These are phyloP conservation scores for Aeschynomene evenia DNA, from an alignment of 306 rosid species.

Conservation along the genomic window DNA sequence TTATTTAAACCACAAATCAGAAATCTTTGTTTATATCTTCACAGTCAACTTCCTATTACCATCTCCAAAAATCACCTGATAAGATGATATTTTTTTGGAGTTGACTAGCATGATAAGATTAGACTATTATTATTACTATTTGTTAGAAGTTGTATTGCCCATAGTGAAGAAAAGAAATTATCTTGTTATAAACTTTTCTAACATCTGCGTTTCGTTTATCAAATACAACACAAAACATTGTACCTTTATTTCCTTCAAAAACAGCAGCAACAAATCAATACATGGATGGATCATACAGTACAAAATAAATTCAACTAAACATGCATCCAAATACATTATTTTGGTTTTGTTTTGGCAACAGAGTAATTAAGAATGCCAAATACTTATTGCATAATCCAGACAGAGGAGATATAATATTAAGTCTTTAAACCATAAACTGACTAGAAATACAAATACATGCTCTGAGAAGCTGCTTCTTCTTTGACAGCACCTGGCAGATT, in stretches of 20 bases:
- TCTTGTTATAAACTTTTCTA: too few species aligned
- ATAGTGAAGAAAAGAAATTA: too few species aligned
- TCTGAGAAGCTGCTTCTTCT: conserved; percentile 10
- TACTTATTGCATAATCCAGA: conserved; percentile 27
- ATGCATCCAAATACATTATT: conserved; percentile 15
- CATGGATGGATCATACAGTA: not conserved
- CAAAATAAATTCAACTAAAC: not conserved
- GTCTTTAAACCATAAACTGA: not conserved
- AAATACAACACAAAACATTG: not conserved
- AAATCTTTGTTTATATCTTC: too few species aligned
- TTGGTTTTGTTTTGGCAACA: not conserved
- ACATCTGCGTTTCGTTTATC: not conserved
- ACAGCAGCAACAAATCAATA: not conserved
- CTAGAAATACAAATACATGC: not conserved
- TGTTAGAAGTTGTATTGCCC: too few species aligned
- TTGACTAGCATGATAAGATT: too few species aligned
- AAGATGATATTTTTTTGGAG: too few species aligned
- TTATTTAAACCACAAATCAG: too few species aligned
- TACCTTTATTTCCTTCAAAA: not conserved
- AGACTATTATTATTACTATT: too few species aligned
- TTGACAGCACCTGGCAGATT: not conserved
- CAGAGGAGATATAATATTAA: not conserved
- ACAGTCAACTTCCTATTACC: too few species aligned
- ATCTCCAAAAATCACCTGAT: too few species aligned
- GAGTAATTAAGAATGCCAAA: not conserved